Evolutionary conservation across 2,329 filamentous ascomycete species (phyloP).

Genomic region (Sordariomycetes sp.): DNA sequence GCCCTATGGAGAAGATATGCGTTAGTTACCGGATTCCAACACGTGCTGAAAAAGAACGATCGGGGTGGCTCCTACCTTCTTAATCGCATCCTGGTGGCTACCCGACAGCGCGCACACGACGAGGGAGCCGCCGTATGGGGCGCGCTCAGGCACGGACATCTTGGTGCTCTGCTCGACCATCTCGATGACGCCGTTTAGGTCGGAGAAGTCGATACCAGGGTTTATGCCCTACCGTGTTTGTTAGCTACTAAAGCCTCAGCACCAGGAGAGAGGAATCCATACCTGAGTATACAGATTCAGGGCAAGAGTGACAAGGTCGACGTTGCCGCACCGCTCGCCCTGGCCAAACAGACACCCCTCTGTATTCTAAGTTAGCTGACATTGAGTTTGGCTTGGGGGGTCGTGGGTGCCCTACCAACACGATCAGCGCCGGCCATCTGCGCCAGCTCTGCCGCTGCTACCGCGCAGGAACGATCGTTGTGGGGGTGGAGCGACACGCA

Average conservation of each 20-base stretch:
- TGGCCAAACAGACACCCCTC: conserved; percentile 84
- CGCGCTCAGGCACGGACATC: conserved; percentile 72
- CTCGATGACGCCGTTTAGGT: conserved; percentile 23
- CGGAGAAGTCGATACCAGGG: conserved; percentile 60
- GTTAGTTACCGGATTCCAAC: too few relatives aligned
- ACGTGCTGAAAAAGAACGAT: too few relatives aligned
- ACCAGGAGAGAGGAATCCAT: too few relatives aligned
- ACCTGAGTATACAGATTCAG: conserved; percentile 47
- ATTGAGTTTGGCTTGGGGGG: too few relatives aligned
- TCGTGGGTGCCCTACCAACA: conserved; percentile 29
- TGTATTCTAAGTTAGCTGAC: too few relatives aligned
- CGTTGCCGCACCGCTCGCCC: conserved; percentile 18
- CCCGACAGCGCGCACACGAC: conserved; percentile 78
- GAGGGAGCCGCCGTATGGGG: conserved; percentile 72
- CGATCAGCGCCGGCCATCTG: conserved; percentile 85
- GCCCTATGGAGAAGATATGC: conserved; percentile 19
- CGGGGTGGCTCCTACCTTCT: conserved; percentile 38
- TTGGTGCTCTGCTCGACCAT: conserved; percentile 79
- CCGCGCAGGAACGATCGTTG: conserved; percentile 55
- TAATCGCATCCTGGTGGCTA: conserved; percentile 60
- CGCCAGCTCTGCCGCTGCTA: conserved; percentile 71
- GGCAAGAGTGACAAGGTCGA: conserved; percentile 3
- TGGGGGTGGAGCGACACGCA: conserved; percentile 92
- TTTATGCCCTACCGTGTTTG: conserved; percentile 43
- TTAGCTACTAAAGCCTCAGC: too few relatives aligned